A percentile compares a stretch with the other conserved stretches of the same genome.
phyloP scores from a whole-genome alignment of 2,329 filamentous ascomycete species.

The Colletotrichum destructivum region DNA sequence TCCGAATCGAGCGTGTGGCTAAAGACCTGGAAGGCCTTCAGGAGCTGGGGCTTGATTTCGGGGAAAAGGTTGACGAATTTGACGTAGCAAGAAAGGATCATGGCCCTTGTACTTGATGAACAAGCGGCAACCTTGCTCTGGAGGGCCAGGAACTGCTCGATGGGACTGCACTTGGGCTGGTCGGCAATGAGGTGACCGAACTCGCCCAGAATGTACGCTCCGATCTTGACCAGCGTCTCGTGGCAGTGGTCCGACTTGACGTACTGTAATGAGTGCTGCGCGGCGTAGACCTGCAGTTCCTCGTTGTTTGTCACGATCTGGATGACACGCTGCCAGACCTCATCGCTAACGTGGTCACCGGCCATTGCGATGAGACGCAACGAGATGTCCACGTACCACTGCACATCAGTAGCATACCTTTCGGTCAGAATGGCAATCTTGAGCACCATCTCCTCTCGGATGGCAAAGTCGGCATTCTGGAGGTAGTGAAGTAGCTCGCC shows the following conservation, averaged over 20 bases:
- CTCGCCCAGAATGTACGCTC: conserved; percentile 94
- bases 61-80: conserved; percentile 99
- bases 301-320: conserved; percentile 99
- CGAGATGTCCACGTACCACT: conserved; percentile 99
- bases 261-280: conserved; percentile 92
- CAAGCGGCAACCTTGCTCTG: conserved; percentile 91
- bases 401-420: conserved; percentile 97
- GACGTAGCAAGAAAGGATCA: conserved; percentile 95
- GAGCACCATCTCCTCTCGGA: conserved; percentile 98
- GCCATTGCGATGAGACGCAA: conserved; percentile 95
- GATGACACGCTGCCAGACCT: conserved; percentile 98
- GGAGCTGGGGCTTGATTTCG: conserved; percentile 95
- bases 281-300: conserved; percentile 95
- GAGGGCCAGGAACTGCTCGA: conserved; percentile 95
- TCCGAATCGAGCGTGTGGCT: conserved; percentile 96
- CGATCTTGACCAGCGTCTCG: conserved; percentile 98
- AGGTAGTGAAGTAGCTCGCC: conserved; percentile 94
- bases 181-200: conserved; percentile 98
- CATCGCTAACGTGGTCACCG: conserved; percentile 97
- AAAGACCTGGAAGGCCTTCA: conserved; percentile 92
- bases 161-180: conserved; percentile 91
- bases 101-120: conserved; percentile 90
- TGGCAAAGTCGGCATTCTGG: conserved; percentile 96
- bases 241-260: conserved; percentile 95
- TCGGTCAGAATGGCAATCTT: conserved; percentile 99